Conservation (phyloP, 1,139 yeast species). For the Kluyveromyces sp. region DNA sequence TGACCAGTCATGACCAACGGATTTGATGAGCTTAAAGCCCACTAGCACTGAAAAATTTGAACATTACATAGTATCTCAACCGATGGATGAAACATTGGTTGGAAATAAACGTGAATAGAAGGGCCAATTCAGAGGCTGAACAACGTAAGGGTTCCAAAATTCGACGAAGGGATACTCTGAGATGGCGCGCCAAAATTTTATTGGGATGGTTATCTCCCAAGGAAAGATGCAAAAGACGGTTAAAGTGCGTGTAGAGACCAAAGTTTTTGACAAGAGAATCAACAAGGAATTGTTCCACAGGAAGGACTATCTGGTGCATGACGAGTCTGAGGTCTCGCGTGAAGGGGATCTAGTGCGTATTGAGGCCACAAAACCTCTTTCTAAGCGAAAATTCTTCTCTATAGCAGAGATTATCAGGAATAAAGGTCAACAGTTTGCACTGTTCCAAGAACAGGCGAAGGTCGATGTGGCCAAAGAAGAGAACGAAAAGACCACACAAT, state of each 20-base stretch:
- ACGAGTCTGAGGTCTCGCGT: constrained; percentile 83
- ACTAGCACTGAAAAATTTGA: not conserved
- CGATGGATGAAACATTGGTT: too few species aligned
- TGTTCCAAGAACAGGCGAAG: constrained; percentile 69
- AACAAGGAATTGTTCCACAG: constrained; percentile 72
- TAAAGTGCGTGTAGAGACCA: constrained; percentile 79
- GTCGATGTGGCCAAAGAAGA: constrained; percentile 58
- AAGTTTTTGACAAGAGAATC: constrained; percentile 58
- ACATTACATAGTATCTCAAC: not conserved
- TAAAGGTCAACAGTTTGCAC: constrained; percentile 86
- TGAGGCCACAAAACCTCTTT: constrained; percentile 80
- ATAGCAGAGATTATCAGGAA: constrained; percentile 85
- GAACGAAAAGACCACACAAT: constrained; percentile 42
- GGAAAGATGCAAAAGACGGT: constrained; percentile 96
- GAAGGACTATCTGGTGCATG: constrained; percentile 87
- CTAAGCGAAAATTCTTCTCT: constrained; percentile 82
- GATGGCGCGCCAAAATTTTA: constrained; percentile 86
- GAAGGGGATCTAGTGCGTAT: constrained; percentile 95
- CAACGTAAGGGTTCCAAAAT: not conserved
- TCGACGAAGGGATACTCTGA: not conserved
- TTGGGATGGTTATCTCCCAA: constrained; percentile 90
- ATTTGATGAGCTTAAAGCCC: not conserved
- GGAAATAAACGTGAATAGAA: not conserved
- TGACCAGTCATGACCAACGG: not conserved
- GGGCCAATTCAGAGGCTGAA: not conserved